These are phyloP conservation scores for Cyamopsis tetragonoloba DNA, from an alignment of 306 rosid species.

Conservation along the genomic window DNA sequence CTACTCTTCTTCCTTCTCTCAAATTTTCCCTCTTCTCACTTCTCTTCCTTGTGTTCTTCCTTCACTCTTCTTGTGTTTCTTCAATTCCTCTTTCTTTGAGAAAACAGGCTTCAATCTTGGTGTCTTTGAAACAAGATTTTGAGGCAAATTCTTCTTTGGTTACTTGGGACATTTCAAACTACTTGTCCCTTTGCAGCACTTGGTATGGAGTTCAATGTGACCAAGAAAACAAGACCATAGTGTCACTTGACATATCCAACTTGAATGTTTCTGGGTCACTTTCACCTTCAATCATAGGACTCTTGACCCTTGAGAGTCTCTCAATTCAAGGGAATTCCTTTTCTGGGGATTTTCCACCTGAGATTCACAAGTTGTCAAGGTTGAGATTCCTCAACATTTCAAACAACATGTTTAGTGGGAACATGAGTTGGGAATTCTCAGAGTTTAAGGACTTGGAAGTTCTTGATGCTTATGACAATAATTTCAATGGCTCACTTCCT, in stretches of 20 bases:
- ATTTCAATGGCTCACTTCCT: conserved; percentile 67
- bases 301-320: conserved; percentile 40
- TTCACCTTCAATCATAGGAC: conserved; percentile 51
- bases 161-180: conserved; percentile 55
- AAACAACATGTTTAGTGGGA: conserved; percentile 60
- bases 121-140: conserved; percentile 54
- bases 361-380: conserved; percentile 39
- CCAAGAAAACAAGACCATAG: conserved; percentile 32
- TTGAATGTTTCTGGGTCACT: conserved; percentile 57
- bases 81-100: conserved; percentile 42
- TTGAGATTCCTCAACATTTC: conserved; percentile 74
- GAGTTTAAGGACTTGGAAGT: conserved; percentile 37
- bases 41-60: conserved; percentile 22
- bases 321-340: conserved; percentile 50
- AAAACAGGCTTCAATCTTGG: conserved; percentile 69
- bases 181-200: conserved; percentile 50
- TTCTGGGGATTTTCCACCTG: conserved; percentile 44
- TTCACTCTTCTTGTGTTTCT: conserved; percentile 29
- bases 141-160: conserved; percentile 39
- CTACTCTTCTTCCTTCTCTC: conserved; percentile 27
- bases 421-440: conserved; percentile 45
- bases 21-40: conserved; percentile 15
- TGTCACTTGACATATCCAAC: conserved; percentile 63
- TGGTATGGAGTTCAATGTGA: conserved; percentile 74
- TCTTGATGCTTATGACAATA: conserved; percentile 61